Evolutionary conservation across 1,284 basidiomycete species (phyloP).

Genomic region (Naganishia sp.): DNA sequence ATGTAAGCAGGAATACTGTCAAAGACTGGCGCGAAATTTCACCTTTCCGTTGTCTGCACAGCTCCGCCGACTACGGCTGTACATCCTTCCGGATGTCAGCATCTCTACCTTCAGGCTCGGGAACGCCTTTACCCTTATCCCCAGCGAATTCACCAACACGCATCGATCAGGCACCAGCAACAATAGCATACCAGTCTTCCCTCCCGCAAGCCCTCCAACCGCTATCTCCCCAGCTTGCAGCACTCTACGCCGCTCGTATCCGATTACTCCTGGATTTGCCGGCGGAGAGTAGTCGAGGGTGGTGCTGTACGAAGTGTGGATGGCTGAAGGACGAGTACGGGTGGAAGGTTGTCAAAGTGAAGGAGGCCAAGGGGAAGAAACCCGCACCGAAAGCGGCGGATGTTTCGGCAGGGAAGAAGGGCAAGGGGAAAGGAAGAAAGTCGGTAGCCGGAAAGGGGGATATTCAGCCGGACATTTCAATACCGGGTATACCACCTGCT

Average conservation of each 20-base stretch:
- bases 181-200: slow-evolving; percentile 26
- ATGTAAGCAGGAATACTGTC: no score
- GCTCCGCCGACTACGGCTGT: no score
- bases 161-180: slow-evolving; percentile 2
- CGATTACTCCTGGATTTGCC: slow-evolving; percentile 38
- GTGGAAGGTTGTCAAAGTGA: slow-evolving; percentile 35
- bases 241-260: slow-evolving; percentile 45
- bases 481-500: slow-evolving; percentile 5
- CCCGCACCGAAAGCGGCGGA: slow-evolving; percentile 1
- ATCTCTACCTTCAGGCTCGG: background rate
- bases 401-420: slow-evolving; percentile 10
- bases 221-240: slow-evolving; percentile 42
- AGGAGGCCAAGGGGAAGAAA: slow-evolving; percentile 30
- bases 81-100: background rate
- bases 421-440: slow-evolving; percentile 29
- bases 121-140: slow-evolving; percentile 17
- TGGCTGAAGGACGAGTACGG: slow-evolving; percentile 41
- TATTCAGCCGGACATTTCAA: slow-evolving; percentile 3
- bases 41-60: no score
- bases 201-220: slow-evolving; percentile 39
- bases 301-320: slow-evolving; percentile 45
- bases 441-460: slow-evolving; percentile 13
- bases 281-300: slow-evolving; percentile 29
- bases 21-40: no score
- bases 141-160: slow-evolving; percentile 4